phyloP scores from a whole-genome alignment of 2,329 filamentous ascomycete genomes.

The Penicillium glabrum region DNA sequence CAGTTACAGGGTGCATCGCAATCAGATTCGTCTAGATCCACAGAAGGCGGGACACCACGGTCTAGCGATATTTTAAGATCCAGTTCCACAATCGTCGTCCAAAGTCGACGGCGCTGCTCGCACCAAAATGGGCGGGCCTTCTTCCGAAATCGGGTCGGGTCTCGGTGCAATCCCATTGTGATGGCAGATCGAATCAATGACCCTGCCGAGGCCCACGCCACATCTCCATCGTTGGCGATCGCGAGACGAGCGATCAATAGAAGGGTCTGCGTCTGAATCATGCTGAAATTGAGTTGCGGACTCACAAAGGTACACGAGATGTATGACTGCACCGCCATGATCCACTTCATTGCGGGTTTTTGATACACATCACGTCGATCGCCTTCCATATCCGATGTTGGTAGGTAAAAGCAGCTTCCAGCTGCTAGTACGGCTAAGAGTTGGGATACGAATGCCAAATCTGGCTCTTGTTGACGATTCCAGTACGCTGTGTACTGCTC shows the following conservation, averaged over 20 bases:
- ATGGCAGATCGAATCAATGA: slow-evolving; percentile 43
- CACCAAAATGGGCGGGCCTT: slow-evolving; percentile 39
- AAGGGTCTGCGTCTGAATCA: slow-evolving; percentile 35
- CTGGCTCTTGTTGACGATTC: slow-evolving; percentile 43
- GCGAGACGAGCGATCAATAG: slow-evolving; percentile 35
- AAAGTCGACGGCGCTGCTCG: slow-evolving; percentile 48
- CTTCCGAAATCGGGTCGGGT: slow-evolving; percentile 35
- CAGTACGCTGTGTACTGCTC: slow-evolving; percentile 58
- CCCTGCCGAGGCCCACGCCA: slow-evolving; percentile 39
- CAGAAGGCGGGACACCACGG: slow-evolving; percentile 33
- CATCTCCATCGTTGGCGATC: slow-evolving; percentile 31
- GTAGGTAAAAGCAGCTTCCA: slow-evolving; percentile 46
- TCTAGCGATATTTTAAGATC: slow-evolving; percentile 40
- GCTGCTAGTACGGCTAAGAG: slow-evolving; percentile 39
- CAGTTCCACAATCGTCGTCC: slow-evolving; percentile 46
- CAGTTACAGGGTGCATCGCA: slow-evolving; percentile 39
- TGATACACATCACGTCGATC: slow-evolving; percentile 38
- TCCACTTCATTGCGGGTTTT: slow-evolving; percentile 47
- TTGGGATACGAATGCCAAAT: slow-evolving; percentile 49
- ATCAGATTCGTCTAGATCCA: slow-evolving; percentile 38
- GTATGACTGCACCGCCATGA: slow-evolving; percentile 37
- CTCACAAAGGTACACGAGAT: slow-evolving; percentile 33
- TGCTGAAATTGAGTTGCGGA: slow-evolving; percentile 29
- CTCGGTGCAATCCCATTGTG: slow-evolving; percentile 44
- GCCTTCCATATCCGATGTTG: slow-evolving; percentile 16